Evolutionary conservation across 345 rosid species (phyloP), one percentile per base, ranked within the genome.

Genomic region (Citropsis articulata): DNA sequence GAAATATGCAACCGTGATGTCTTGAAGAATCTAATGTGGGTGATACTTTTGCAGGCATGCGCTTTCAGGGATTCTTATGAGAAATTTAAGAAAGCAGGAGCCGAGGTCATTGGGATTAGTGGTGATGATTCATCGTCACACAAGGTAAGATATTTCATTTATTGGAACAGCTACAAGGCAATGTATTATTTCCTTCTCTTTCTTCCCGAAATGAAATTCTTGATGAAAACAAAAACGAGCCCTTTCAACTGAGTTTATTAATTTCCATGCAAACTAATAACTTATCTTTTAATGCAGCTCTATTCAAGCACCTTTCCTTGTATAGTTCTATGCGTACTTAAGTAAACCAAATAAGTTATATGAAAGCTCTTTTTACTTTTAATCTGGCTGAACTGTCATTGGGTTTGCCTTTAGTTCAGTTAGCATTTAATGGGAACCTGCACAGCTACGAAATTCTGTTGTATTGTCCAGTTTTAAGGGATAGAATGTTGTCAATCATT

Each of bases 11-110:
- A 30, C 48, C 30, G 21, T n/a, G 60, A 2, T 42, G 31, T 5
- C 10, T 31, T 79, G 72, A 24, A 28, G 81, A 69, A 72, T 66
- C 40, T 78, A 22, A 81, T 36, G 60, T 38, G 22, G 4, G 18
- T 61, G 31, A 25, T 45, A 28, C 64, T 35, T 72, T 62, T 81
- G 76, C 86, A 92, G 97, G 97, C 97, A 14, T 92, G 97, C 87
- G 93, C 97, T 75, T 92, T 92, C 72, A 86, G 97, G 76, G 97
- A 92, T 79, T 92, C 97, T 31, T 95, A 95, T 31, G 99, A 95
- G 88, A 95, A 95, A 85, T 95, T 95, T 81, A 95, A 93, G 90
- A 95, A 91, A 80, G 99, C 99, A 6, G 99, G 99, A 50, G 99
- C 99, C 53, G 90, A 88, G 83, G 99, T 95, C 65, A 81, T 95